phyloP scores from a whole-genome alignment of 2,329 filamentous ascomycete species.

The Aspergillus quadricinctus region DNA sequence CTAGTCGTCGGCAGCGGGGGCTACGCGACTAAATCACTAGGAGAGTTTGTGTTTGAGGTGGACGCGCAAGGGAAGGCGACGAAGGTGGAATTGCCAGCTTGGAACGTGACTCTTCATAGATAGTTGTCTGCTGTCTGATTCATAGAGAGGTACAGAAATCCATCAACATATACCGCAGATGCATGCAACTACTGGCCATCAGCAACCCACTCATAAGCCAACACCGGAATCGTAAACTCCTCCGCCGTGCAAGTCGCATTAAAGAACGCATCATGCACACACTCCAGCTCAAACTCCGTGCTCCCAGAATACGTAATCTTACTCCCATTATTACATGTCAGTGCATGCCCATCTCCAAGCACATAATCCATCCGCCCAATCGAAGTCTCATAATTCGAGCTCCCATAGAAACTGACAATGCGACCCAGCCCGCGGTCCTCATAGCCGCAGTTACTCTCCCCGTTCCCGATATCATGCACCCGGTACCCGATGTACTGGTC shows the following conservation, averaged over 20 bases:
- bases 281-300: constrained; percentile 20
- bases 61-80: not conserved
- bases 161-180: no score
- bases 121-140: not conserved
- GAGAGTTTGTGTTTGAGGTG: not conserved
- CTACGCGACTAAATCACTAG: not conserved
- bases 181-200: not conserved
- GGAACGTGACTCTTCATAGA: not conserved
- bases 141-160: no score
- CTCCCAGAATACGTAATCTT: constrained; percentile 23
- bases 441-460: constrained; percentile 26
- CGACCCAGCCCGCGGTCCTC: constrained; percentile 20
- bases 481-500: constrained; percentile 28
- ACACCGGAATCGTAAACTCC: constrained; percentile 21
- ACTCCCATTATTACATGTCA: constrained; percentile 24
- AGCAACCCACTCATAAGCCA: constrained; percentile 23
- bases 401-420: constrained; percentile 26
- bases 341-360: constrained; percentile 21
- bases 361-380: constrained; percentile 21
- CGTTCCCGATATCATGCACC: constrained; percentile 25
- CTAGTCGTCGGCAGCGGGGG: not conserved
- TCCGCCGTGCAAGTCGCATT: constrained; percentile 26
- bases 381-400: constrained; percentile 16
- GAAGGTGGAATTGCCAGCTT: not conserved
- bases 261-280: constrained; percentile 22